Percentiles rank a stretch among this genome's conserved stretches.
phyloP scores from a whole-genome alignment of 352 stramenopile genomes.

The Phytopythium helicoides region DNA sequence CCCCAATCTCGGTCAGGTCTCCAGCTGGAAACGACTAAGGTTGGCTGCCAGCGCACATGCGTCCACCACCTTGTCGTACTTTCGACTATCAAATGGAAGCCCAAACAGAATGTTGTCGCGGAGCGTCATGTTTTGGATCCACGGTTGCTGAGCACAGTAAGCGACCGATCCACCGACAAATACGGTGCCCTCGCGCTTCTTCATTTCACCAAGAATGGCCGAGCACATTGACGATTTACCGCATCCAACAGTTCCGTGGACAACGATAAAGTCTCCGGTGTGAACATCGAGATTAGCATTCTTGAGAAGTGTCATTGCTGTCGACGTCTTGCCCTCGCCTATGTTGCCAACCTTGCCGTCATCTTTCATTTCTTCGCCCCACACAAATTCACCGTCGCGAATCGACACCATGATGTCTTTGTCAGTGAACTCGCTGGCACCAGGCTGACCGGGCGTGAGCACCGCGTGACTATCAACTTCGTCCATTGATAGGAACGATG shows the following conservation, averaged over 20 bases:
- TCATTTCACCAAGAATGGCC: conserved; percentile 91
- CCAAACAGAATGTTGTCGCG: conserved; percentile 93
- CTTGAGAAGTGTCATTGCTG: conserved; percentile 12
- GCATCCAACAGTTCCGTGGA: conserved; percentile 90
- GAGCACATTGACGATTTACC: conserved; percentile 91
- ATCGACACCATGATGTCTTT: conserved; percentile 26
- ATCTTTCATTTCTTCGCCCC: too few relatives aligned
- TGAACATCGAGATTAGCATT: conserved; percentile 72
- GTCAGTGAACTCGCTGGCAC: conserved; percentile 1
- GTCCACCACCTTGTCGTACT: conserved; percentile 58
- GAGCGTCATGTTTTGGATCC: conserved; percentile 84
- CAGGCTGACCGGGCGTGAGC: not conserved
- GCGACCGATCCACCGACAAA: conserved; percentile 40
- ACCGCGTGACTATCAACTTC: conserved; percentile 21
- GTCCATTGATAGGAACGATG: conserved; percentile 66
- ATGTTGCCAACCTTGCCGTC: too few relatives aligned
- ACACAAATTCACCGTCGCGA: conserved; percentile 32
- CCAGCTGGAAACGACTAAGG: conserved; percentile 62
- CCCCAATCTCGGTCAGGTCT: conserved; percentile 69
- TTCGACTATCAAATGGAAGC: conserved; percentile 39
- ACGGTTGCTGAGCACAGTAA: conserved; percentile 88
- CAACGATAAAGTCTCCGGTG: conserved; percentile 75
- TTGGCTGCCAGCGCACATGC: conserved; percentile 66
- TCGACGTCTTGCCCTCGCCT: too few relatives aligned
- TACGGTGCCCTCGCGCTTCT: conserved; percentile 18